Conservation (phyloP, 495 filamentous ascomycete species). For the Filosporella fistucella region DNA sequence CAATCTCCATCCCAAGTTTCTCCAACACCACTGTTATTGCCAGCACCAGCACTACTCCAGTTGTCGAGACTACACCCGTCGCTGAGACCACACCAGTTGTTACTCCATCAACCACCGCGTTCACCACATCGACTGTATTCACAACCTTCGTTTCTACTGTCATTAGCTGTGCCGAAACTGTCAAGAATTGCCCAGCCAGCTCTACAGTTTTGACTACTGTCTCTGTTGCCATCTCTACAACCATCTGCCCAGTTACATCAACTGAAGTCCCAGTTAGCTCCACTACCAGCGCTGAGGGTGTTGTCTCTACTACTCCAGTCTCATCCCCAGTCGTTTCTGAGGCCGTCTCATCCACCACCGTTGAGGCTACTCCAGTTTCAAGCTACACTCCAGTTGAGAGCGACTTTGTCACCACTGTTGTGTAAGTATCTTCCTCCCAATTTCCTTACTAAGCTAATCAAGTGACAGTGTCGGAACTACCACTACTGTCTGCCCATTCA, state of each 20-base stretch:
- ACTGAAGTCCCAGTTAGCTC: conserved; percentile 29
- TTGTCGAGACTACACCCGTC: conserved; percentile 6
- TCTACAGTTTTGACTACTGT: conserved; percentile 22
- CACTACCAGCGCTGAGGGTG: conserved; percentile 37
- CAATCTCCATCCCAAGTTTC: background rate
- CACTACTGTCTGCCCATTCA: too few relatives aligned
- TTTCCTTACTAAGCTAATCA: too few relatives aligned
- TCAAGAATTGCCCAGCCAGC: conserved; percentile 41
- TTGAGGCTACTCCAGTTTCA: background rate
- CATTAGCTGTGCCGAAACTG: conserved; percentile 40
- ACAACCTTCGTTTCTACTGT: conserved; percentile 40
- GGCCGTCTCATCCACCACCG: background rate
- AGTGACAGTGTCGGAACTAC: too few relatives aligned
- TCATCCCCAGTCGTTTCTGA: background rate
- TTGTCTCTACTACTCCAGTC: background rate
- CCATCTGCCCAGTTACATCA: conserved; percentile 36
- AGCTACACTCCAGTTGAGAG: background rate
- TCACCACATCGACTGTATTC: conserved; percentile 41
- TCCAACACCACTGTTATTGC: background rate
- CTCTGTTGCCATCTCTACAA: conserved; percentile 11
- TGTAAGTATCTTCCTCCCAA: conserved; percentile 12
- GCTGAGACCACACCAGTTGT: conserved; percentile 6
- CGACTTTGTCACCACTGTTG: conserved; percentile 31
- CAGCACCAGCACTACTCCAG: conserved; percentile 14
- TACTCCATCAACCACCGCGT: background rate